Evolutionary conservation across 805 yeast species (phyloP).

Genomic region (Diddensiella caesifluorescens): DNA sequence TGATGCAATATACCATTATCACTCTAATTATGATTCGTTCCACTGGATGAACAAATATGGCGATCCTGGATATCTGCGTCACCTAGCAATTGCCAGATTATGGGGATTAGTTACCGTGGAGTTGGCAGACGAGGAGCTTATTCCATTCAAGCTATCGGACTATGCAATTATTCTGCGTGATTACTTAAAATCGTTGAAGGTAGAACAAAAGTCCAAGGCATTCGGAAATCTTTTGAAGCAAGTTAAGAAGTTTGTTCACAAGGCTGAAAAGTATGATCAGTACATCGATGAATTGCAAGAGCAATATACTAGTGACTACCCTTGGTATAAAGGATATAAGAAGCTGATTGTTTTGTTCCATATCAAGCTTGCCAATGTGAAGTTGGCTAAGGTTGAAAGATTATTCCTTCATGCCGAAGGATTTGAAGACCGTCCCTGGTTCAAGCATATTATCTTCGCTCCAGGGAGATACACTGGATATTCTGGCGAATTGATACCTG

Average conservation of each 20-base stretch:
- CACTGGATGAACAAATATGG: constrained; percentile 63
- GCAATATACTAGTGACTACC: constrained; percentile 57
- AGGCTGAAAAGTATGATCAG: constrained; percentile 43
- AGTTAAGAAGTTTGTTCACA: constrained; percentile 23
- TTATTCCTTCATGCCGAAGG: constrained; percentile 44
- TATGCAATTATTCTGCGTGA: constrained; percentile 38
- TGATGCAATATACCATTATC: constrained; percentile 68
- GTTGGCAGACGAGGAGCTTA: constrained; percentile 44
- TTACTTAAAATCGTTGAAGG: constrained; percentile 37
- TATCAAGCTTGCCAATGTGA: constrained; percentile 34
- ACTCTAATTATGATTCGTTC: constrained; percentile 67
- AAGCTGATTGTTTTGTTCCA: constrained; percentile 23
- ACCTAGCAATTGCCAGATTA: constrained; percentile 50
- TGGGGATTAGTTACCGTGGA: constrained; percentile 47
- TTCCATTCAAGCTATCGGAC: constrained; percentile 38
- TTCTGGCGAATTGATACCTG: constrained; percentile 54
- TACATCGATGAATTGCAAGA: constrained; percentile 44
- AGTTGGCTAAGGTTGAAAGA: constrained; percentile 42
- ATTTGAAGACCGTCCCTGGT: constrained; percentile 49
- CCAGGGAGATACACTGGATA: constrained; percentile 59
- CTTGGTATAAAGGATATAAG: constrained; percentile 55
- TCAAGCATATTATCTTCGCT: constrained; percentile 53
- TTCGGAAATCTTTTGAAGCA: constrained; percentile 19
- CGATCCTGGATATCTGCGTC: constrained; percentile 58
- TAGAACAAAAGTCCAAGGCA: constrained; percentile 22